phyloP scores from a whole-genome alignment of 2,329 filamentous ascomycete species.

The Magnaporthales sp. region DNA sequence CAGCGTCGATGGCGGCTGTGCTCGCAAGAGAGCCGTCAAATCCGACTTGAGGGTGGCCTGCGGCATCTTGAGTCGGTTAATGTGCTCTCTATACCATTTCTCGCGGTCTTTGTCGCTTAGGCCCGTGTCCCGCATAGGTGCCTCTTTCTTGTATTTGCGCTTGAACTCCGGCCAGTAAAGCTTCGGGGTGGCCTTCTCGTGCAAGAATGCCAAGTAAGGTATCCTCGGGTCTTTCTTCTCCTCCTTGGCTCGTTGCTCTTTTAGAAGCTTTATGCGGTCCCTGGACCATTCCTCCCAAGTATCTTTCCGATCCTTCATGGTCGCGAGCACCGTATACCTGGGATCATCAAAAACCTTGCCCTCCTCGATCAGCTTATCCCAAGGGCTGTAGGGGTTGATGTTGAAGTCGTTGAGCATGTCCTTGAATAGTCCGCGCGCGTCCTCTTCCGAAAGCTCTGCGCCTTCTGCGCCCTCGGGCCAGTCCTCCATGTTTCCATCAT shows the following conservation, averaged over 20 bases:
- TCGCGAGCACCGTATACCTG: slow-evolving; percentile 75
- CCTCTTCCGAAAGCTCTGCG: slow-evolving; percentile 61
- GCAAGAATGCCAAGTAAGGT: slow-evolving; percentile 72
- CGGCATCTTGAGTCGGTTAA: slow-evolving; percentile 57
- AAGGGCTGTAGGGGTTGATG: slow-evolving; percentile 82
- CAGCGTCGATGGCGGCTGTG: slow-evolving; percentile 47
- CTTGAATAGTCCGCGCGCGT: slow-evolving; percentile 70
- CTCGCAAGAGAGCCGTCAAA: slow-evolving; percentile 54
- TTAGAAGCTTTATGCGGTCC: slow-evolving; percentile 64
- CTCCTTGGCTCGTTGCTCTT: slow-evolving; percentile 63
- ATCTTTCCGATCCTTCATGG: slow-evolving; percentile 72
- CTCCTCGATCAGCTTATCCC: slow-evolving; percentile 83
- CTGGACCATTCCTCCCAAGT: slow-evolving; percentile 79
- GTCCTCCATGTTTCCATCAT: slow-evolving; percentile 49
- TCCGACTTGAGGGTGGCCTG: slow-evolving; percentile 61
- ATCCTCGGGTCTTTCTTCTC: slow-evolving; percentile 78
- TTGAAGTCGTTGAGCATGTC: slow-evolving; percentile 76
- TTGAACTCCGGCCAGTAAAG: slow-evolving; percentile 97
- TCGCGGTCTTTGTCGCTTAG: slow-evolving; percentile 71
- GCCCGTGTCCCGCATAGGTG: slow-evolving; percentile 66
- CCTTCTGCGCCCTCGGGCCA: slow-evolving; percentile 68
- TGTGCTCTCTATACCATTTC: slow-evolving; percentile 69
- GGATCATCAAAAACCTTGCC: slow-evolving; percentile 75
- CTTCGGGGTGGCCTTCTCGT: slow-evolving; percentile 77
- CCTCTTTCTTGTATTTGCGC: slow-evolving; percentile 77